These are phyloP conservation scores for Skeletonema menzelii DNA, from an alignment of 108 stramenopile species.

Conservation along the genomic window DNA sequence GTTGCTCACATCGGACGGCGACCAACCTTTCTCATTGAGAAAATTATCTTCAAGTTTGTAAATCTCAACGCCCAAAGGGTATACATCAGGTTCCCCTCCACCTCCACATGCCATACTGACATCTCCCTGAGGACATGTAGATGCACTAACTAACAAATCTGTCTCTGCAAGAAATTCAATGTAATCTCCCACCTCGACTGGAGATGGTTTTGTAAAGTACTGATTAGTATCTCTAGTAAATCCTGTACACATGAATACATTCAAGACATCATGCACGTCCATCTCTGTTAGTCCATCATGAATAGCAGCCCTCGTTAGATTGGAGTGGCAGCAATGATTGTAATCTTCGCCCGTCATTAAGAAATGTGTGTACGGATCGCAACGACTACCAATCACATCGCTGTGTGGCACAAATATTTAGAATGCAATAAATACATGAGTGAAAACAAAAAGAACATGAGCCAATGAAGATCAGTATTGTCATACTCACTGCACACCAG, in stretches of 20 bases:
- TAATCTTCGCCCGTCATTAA: constrained; percentile 48
- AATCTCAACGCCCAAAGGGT: constrained; percentile 56
- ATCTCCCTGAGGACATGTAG: constrained; percentile 65
- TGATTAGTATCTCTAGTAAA: constrained; percentile 63
- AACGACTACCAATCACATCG: constrained; percentile 63
- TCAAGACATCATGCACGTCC: constrained; percentile 64
- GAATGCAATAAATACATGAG: background rate
- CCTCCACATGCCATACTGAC: constrained; percentile 61
- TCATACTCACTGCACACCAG: constrained; percentile 45
- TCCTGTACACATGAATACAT: constrained; percentile 73
- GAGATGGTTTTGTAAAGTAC: constrained; percentile 67
- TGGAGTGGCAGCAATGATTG: constrained; percentile 55
- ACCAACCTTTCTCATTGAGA: constrained; percentile 42
- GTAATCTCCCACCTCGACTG: constrained; percentile 69
- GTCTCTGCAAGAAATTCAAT: constrained; percentile 67
- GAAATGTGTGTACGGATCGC: constrained; percentile 67
- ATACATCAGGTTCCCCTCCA: constrained; percentile 33
- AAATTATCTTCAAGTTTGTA: constrained; percentile 37
- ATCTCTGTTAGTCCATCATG: constrained; percentile 43
- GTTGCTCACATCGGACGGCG: constrained; percentile 36
- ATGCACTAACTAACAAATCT: constrained; percentile 51
- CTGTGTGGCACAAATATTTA: background rate
- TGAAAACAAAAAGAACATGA: background rate
- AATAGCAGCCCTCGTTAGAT: constrained; percentile 45
- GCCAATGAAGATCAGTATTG: background rate